phyloP scores from a whole-genome alignment of 116 monocot species.

The Trichopus zeylanicus region DNA sequence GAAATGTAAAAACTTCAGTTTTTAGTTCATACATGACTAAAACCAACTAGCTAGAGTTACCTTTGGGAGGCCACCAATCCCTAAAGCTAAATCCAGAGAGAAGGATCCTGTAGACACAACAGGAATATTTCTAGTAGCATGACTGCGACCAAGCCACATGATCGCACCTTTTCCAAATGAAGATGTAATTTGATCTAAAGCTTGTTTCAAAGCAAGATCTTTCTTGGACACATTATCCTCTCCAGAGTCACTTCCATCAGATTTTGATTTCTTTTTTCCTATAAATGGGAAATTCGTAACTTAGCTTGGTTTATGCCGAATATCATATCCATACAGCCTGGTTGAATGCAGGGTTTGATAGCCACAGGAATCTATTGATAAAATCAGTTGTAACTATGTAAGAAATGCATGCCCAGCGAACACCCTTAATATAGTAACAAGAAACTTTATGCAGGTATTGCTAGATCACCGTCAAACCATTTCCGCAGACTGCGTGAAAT shows the following conservation, averaged over 20 bases:
- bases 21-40: neutral
- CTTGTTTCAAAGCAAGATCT: constrained; percentile 78
- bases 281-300: neutral
- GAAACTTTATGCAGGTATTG: too few species aligned
- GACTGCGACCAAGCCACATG: constrained; percentile 95
- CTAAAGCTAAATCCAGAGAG: constrained; percentile 75
- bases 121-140: constrained; percentile 65
- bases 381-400: neutral
- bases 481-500: too few species aligned
- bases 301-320: neutral
- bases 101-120: constrained; percentile 90
- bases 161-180: constrained; percentile 97
- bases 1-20: neutral
- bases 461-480: too few species aligned
- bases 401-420: neutral
- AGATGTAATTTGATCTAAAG: constrained; percentile 80
- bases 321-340: too few species aligned
- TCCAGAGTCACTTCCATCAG: constrained; percentile 64
- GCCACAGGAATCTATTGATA: neutral
- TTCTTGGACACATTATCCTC: constrained; percentile 74
- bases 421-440: too few species aligned
- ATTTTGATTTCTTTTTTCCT: constrained; percentile 61
- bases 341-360: neutral
- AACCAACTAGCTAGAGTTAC: constrained; percentile 18
- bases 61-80: constrained; percentile 97